Base-by-base conservation (phyloP, 2,329 filamentous ascomycete genomes). In the Fusarium irregulare region DNA sequence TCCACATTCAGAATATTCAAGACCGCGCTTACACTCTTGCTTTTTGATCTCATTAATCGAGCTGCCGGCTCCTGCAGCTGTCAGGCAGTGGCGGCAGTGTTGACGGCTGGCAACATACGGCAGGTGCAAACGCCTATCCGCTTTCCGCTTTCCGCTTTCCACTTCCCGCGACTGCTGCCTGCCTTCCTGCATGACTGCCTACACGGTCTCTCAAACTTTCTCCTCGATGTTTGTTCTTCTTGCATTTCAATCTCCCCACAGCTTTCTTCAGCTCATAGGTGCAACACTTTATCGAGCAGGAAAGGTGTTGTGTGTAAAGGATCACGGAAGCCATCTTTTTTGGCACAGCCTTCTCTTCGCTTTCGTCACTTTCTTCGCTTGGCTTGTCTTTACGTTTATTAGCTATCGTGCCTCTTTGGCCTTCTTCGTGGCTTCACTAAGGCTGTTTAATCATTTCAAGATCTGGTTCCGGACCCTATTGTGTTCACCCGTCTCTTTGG, bases 21-120 rank as follows among this genome's bases (percentile, higher is more conserved):
- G 34, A 7, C 34, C 10, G 10, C 10, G 18, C 10, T 37, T 12
- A 20, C 3, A 16, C 46, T 28, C n/a, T 21, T 27, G 10, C 20
- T 37, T 13, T 32, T 13, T 32, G 11, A 10, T 41, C 4, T 28
- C 27, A 20, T 57, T 20, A 23, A 13, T 21, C 12, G 18, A 32
- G 12, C 5, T 18, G 18, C 37, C 20, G 16, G 21, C 23, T 50
- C 10, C 23, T 25, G 18, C 18, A 10, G 16, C 20, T 27, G n/a
- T 20, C 7, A 20, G 23, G 41, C 50, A 64, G 49, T 40, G 53
- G 40, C n/a, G 4, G 21, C 21, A 23, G 21, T 23, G 61, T 41
- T 53, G 20, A 56, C 45, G 44, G 44, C 44, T 55, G 63, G 46
- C 60, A 49, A 42, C 51, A 55, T 51, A 66, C 41, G 55, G 60